phyloP scores from a whole-genome alignment of 2,329 filamentous ascomycete species.

The Talaromyces sp. region DNA sequence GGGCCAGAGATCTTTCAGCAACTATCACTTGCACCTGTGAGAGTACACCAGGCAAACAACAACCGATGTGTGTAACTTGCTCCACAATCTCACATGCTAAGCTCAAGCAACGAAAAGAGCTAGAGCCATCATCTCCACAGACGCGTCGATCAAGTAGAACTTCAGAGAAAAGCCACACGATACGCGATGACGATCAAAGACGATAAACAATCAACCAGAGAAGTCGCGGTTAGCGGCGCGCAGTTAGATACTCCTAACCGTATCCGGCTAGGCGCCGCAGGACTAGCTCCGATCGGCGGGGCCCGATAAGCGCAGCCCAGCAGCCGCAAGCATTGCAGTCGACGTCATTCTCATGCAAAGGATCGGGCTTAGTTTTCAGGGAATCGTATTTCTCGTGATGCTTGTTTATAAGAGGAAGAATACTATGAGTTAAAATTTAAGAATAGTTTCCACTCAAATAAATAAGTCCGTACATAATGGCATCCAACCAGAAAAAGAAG shows the following conservation, averaged over 20 bases:
- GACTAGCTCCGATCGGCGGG: neutral
- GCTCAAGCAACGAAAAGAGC: neutral
- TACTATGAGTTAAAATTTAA: neutral
- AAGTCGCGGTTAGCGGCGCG: neutral
- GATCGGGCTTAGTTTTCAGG: neutral
- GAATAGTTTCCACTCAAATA: neutral
- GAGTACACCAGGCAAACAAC: neutral
- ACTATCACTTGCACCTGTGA: neutral
- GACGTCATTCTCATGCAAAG: slow-evolving; percentile 7
- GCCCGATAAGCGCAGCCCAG: slow-evolving; percentile 6
- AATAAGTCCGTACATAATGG: neutral
- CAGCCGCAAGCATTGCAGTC: neutral
- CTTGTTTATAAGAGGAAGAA: neutral
- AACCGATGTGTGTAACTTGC: neutral
- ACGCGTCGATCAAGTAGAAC: neutral
- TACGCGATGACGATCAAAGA: neutral
- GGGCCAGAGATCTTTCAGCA: neutral
- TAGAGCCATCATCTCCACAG: neutral
- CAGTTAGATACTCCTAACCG: neutral
- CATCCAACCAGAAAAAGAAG: slow-evolving; percentile 32
- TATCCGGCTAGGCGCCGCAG: neutral
- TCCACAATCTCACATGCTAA: neutral
- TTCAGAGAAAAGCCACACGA: neutral
- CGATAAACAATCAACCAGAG: neutral
- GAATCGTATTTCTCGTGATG: neutral